Base-by-base conservation (phyloP, 768 basidiomycete species). In the Lactifluus rugatus region DNA sequence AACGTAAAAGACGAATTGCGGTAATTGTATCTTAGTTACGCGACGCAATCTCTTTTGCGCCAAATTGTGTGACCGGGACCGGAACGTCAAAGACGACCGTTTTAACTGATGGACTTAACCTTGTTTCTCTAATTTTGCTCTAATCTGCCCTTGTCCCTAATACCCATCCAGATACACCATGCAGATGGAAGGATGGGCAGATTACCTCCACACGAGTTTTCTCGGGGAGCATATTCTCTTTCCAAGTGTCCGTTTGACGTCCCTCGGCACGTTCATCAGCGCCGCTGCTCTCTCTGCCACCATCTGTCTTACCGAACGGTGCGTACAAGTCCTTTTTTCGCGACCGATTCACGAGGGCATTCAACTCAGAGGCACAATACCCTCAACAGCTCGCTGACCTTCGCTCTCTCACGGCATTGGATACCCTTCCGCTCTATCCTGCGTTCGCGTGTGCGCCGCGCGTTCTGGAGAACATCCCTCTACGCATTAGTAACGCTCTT, bases 251-350 rank as follows among this genome's bases (percentile, higher is more conserved):
- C 74, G 70, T 37, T 68, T 88, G 16, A 68, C 74, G 47, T 81
- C 84, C 0, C 66, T 77, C 47, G 70, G 70, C 56, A 72, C 74
- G 4, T 84, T 87, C 62, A 23, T 79, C 28, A 54, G 76, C 1
- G 79, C 77, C 32, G 70, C 73, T 34, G 31, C 79, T 3, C 42
- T 87, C 17, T 75, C 79, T 4, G 48, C 71, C 4, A 41, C 59
- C 9, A 64, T 87, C 45, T 87, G 86, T 66, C 64, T 78, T 17
- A 57, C 64, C 0, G 86, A 88, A 70, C 76, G 86, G 85, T 85
- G 57, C 52, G 69, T 67, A 51, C 21, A 0, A 5, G 16, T 4
- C 42, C 28, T 8, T 31, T 31, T 31, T 14, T 37, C 31, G 37
- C 37, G 37, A 11, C 42, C n/a, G 7, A 9, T 4, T 8, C 17